Evolutionary conservation across 306 rosid species (phyloP), one percentile per base, ranked within the genome.

Genomic region (Geum urbanum): DNA sequence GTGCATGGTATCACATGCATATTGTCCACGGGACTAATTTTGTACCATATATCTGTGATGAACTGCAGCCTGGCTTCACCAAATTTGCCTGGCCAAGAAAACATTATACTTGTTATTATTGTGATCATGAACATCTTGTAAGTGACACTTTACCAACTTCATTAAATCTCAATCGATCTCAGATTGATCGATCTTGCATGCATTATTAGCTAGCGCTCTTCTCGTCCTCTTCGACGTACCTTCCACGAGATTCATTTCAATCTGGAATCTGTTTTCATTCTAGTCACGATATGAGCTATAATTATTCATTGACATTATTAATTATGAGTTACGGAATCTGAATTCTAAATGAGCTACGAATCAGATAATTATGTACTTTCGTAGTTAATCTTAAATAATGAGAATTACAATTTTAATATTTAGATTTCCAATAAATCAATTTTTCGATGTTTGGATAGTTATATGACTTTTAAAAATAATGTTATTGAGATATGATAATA

Each of bases 1-100:
- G 60, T 49, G 35, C 5, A 9, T 51, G 22, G 47, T 51, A 19
- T 49, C 73, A 69, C 73, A 69, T 69, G 73, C 40, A 59, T 14
- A 14, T 59, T 59, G 65, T 59, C 65, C 65, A 3, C 16, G 46
- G 46, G 40, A 47, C 15, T 24, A 13, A 27, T 18, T 9, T 52
- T n/a, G 50, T 32, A 52, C 65, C 65, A 16, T 16, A 37, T 35
- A 3, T 35, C 14, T 35, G 12, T 32, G 10, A 15, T 13, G 10
- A 15, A 35, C 22, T 15, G 46, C 14, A 37, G 46, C 46, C 65
- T 60, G n/a, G 16, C 65, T 45, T 35, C 4, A 60, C 20, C 19
- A 56, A 56, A 22, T 22, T 60, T 37, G 14, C 46, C 46, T 37
- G 65, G 65, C 46, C 13, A 35, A 37, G n/a, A 60, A 14, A 60